Evolutionary conservation across 208 protist genomes (phyloP).

Genomic region (Acanthamoeba healyi): DNA sequence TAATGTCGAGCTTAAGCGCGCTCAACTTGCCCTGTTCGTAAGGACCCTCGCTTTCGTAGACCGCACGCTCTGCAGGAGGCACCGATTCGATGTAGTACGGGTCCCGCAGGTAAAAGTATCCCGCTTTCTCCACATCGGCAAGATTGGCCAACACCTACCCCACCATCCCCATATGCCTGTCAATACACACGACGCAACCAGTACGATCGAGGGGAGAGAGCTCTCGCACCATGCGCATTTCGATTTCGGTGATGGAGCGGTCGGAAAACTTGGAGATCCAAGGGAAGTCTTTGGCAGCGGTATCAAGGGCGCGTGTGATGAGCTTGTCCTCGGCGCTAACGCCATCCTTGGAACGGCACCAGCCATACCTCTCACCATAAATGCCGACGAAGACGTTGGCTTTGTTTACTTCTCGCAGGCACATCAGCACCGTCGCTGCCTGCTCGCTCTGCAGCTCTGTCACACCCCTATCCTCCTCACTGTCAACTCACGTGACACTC

Average conservation of each 20-base stretch:
- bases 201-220: neutral
- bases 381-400: conserved; percentile 81
- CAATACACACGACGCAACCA: neutral
- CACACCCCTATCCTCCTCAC: conserved; percentile 65
- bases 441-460: conserved; percentile 79
- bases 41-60: conserved; percentile 79
- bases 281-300: conserved; percentile 77
- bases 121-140: neutral
- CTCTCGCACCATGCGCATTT: conserved; percentile 80
- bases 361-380: conserved; percentile 79
- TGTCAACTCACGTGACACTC: neutral
- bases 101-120: conserved; percentile 83
- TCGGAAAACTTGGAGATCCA: conserved; percentile 81
- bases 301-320: conserved; percentile 67
- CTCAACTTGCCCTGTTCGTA: conserved; percentile 73
- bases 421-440: conserved; percentile 77
- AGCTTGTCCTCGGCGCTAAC: conserved; percentile 55
- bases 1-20: conserved; percentile 77
- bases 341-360: conserved; percentile 36
- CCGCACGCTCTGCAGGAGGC: conserved; percentile 26
- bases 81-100: conserved; percentile 82
- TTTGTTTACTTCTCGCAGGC: conserved; percentile 80
- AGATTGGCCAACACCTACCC: neutral
- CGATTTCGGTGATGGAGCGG: conserved; percentile 71
- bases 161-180: conserved; percentile 7